These are phyloP conservation scores for Tulasnella sp. DNA, from an alignment of 768 basidiomycete genomes.

Conservation along the genomic window DNA sequence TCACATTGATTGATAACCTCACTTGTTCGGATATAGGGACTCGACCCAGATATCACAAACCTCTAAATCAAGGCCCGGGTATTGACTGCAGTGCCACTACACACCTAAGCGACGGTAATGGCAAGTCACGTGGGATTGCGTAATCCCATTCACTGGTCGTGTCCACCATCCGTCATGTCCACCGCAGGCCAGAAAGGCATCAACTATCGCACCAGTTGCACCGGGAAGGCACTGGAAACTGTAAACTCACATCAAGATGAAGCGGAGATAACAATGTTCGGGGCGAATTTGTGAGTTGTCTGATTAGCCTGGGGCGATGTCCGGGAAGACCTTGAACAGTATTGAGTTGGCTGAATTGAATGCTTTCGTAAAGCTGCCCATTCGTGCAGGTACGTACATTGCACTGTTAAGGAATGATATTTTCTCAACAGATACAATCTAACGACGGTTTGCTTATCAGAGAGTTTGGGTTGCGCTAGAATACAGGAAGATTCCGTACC, in stretches of 20 bases:
- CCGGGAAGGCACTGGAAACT: slow-evolving; percentile 55
- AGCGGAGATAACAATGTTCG: slow-evolving; percentile 63
- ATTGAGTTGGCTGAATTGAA: background rate
- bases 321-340: slow-evolving; percentile 33
- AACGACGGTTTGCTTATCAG: slow-evolving; percentile 36
- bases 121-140: background rate
- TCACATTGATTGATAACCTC: too few species aligned
- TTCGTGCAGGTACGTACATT: slow-evolving; percentile 5
- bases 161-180: background rate
- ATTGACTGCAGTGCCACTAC: background rate
- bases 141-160: background rate
- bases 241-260: slow-evolving; percentile 48
- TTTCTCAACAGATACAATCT: background rate
- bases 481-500: slow-evolving; percentile 65
- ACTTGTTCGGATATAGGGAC: too few species aligned
- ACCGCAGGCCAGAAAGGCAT: slow-evolving; percentile 3
- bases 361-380: slow-evolving; percentile 6
- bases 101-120: background rate
- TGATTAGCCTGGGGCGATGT: slow-evolving; percentile 61
- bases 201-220: slow-evolving; percentile 44
- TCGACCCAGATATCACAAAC: too few species aligned
- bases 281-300: slow-evolving; percentile 52
- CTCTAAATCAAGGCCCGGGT: too few species aligned
- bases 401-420: background rate
- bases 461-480: slow-evolving; percentile 75